phyloP scores from a whole-genome alignment of 352 stramenopile species.

The Phytophthora pisi region DNA sequence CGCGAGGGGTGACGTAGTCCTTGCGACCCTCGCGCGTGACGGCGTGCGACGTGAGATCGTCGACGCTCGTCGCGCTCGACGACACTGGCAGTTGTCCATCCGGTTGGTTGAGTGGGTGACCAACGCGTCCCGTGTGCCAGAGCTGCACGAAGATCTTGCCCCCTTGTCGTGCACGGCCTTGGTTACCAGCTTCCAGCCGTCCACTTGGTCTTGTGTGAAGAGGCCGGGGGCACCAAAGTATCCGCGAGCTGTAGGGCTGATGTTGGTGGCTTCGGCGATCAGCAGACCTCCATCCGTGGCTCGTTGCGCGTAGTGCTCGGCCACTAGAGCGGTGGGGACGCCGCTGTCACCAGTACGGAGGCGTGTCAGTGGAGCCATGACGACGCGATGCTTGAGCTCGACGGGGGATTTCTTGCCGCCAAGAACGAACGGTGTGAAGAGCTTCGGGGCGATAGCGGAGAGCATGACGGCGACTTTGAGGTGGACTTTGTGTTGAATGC shows the following conservation, averaged over 20 bases:
- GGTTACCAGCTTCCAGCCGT: slow-evolving; percentile 31
- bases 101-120: slow-evolving; percentile 13
- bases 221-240: slow-evolving; percentile 31
- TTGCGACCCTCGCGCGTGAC: slow-evolving; percentile 27
- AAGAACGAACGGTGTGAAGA: slow-evolving; percentile 1
- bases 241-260: slow-evolving; percentile 25
- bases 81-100: slow-evolving; percentile 15
- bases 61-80: slow-evolving; percentile 4
- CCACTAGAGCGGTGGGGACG: slow-evolving; percentile 28
- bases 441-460: not conserved
- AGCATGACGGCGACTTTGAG: not conserved
- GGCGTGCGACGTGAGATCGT: slow-evolving; percentile 2
- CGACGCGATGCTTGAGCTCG: slow-evolving; percentile 46
- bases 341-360: slow-evolving; percentile 22
- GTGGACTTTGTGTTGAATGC: too few relatives aligned
- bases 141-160: slow-evolving; percentile 17
- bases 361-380: slow-evolving; percentile 50
- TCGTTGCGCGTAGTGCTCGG: slow-evolving; percentile 48
- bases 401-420: slow-evolving; percentile 24
- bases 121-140: slow-evolving; percentile 11
- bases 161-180: slow-evolving; percentile 31
- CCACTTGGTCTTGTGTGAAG: slow-evolving; percentile 47
- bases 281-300: slow-evolving; percentile 45
- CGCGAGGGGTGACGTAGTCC: slow-evolving; percentile 48
- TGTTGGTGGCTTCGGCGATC: slow-evolving; percentile 61